Evolutionary conservation across 257 asterid species (phyloP), one percentile per base, ranked within the genome.

Genomic region (Solanum microdontum): DNA sequence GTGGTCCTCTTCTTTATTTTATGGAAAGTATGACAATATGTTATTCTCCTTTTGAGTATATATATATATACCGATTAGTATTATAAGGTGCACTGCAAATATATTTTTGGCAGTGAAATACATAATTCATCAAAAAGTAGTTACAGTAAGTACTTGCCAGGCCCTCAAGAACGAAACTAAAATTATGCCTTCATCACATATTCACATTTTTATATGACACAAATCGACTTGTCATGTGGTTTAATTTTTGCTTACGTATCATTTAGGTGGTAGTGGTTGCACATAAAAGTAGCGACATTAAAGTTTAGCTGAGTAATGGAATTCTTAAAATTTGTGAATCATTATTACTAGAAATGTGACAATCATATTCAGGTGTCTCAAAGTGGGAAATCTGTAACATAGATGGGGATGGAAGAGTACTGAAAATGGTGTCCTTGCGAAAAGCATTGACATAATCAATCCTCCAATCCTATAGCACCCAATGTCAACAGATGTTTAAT

Each of bases 1-100:
- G 91, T 89, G 93, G 79, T 94, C 94, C 83, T 93, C 95, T 80
- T 91, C 94, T 89, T 97, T 96, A 90, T 58, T 66, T 73, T 87
- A 55, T 17, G 45, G 36, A 58, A 62, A 69, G 48, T 3, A 10
- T 40, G n/a, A 32, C 69, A 24, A 68, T 55, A 32, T 64, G 43
- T 5, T 17, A 30, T 32, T 72, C 79, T 10, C 13, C 8, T 72
- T 69, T 72, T 72, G 37, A 17, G 79, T 72, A 33, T 30, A 72
- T 72, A 33, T 30, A 72, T 72, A 72, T 7, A 7, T n/a, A 32
- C 79, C 24, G 28, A 40, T 51, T 51, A 51, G n/a, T 51, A 72
- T 17, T 17, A 17, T 32, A 36, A 32, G 79, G 24, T 72, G 26
- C 10, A 32, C 14, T 32, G 3, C 1, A 17, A 32, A 72, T 17